phyloP scores from a whole-genome alignment of 306 rosid genomes.

The Fragaria ananassa region DNA sequence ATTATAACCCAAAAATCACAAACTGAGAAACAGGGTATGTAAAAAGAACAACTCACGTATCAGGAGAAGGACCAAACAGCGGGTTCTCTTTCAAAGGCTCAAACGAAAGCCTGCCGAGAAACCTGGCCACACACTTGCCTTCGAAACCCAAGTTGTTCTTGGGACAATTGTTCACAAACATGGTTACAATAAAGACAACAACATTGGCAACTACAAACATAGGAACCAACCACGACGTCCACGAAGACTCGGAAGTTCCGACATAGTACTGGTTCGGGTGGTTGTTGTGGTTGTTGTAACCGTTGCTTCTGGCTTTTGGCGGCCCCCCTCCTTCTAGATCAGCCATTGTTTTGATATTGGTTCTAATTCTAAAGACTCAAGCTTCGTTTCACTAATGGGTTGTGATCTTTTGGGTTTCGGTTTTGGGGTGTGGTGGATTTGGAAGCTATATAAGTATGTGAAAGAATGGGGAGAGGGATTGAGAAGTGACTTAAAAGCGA shows the following conservation, averaged over 20 bases:
- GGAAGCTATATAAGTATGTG: neutral
- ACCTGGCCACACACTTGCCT: constrained; percentile 36
- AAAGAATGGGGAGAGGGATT: constrained; percentile 3
- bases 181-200: constrained; percentile 34
- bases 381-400: neutral
- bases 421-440: neutral
- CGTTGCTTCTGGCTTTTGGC: constrained; percentile 22
- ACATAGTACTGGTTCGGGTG: constrained; percentile 27
- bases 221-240: constrained; percentile 54
- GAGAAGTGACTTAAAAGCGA: constrained; percentile 34
- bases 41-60: constrained; percentile 28
- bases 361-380: neutral
- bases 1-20: neutral
- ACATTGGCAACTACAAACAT: constrained; percentile 46
- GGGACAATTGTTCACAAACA: constrained; percentile 46
- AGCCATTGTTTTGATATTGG: constrained; percentile 24
- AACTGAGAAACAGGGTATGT: neutral
- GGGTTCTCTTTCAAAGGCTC: constrained; percentile 49
- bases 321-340: constrained; percentile 49
- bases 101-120: constrained; percentile 45
- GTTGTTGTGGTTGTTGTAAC: neutral
- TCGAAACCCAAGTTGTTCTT: constrained; percentile 22
- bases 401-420: neutral
- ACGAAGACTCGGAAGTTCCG: constrained; percentile 36
- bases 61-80: constrained; percentile 48